A percentile compares a stretch with the other conserved stretches of the same genome.
These are phyloP conservation scores for Diaporthe nobilis DNA, from an alignment of 2,329 filamentous ascomycete species.

Conservation along the genomic window DNA sequence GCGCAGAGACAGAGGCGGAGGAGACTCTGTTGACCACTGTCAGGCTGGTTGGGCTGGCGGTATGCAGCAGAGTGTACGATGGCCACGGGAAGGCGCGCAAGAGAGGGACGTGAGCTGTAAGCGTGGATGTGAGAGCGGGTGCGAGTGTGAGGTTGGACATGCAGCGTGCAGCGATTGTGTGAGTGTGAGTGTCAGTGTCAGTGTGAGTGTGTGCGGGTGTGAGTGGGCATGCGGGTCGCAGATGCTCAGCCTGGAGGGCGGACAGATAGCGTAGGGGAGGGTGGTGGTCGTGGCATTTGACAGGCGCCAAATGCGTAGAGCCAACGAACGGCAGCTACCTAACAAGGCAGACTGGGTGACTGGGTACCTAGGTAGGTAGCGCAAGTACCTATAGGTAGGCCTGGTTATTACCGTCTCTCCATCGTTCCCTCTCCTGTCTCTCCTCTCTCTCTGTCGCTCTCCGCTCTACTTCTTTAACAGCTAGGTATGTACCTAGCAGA, in stretches of 20 bases:
- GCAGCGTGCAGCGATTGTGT: background rate
- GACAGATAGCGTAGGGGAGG: conserved; percentile 9
- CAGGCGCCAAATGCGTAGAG: conserved; percentile 36
- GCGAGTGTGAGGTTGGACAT: conserved; percentile 6
- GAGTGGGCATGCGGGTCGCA: conserved; percentile 22
- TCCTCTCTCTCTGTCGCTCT: background rate
- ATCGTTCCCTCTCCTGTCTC: background rate
- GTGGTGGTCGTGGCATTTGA: conserved; percentile 39
- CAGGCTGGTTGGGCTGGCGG: conserved; percentile 1
- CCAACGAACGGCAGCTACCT: conserved; percentile 26
- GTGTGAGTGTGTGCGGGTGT: conserved; percentile 1
- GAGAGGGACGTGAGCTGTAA: conserved; percentile 3
- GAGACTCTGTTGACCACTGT: background rate
- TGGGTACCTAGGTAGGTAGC: too few relatives aligned
- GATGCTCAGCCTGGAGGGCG: conserved; percentile 28
- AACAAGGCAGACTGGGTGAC: background rate
- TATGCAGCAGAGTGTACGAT: conserved; percentile 2
- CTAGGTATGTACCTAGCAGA: background rate
- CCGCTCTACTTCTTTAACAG: background rate
- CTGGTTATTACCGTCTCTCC: background rate
- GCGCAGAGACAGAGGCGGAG: background rate
- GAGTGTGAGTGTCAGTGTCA: background rate
- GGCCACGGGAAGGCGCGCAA: background rate
- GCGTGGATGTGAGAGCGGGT: conserved; percentile 18
- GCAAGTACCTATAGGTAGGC: background rate